phyloP scores from a whole-genome alignment of 1,139 yeast genomes.

The Taphrina confusa region DNA sequence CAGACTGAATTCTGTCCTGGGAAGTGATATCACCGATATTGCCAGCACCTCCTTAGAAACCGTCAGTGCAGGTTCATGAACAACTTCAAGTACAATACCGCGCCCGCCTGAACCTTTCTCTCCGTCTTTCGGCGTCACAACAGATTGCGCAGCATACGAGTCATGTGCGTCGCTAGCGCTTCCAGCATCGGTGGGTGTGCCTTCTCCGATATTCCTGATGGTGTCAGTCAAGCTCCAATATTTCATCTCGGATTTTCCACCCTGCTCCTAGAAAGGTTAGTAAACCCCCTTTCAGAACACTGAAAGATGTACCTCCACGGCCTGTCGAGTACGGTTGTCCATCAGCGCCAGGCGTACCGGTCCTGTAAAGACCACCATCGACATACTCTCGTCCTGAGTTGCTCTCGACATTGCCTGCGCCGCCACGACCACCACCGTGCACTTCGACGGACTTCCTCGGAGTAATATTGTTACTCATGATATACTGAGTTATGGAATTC shows the following conservation, averaged over 20 bases:
- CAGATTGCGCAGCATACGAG: conserved; percentile 6
- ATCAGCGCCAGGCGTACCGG: conserved; percentile 11
- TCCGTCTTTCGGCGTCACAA: neutral
- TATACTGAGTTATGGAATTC: neutral
- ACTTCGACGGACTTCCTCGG: conserved; percentile 8
- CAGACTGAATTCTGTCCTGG: conserved; percentile 4
- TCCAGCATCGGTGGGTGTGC: neutral
- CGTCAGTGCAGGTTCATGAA: neutral
- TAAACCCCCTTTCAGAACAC: neutral
- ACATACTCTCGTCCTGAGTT: neutral
- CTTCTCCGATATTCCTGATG: conserved; percentile 17
- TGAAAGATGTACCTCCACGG: conserved; percentile 10
- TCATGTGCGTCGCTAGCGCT: neutral
- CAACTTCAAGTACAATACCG: neutral
- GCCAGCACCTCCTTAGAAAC: conserved; percentile 5
- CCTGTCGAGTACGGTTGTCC: conserved; percentile 17
- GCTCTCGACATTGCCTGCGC: conserved; percentile 8
- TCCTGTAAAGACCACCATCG: conserved; percentile 16
- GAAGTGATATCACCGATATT: conserved; percentile 15
- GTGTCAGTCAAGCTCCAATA: too few relatives aligned
- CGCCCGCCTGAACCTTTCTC: conserved; percentile 16
- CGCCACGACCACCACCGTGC: conserved; percentile 20
- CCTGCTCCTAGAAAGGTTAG: conserved; percentile 37
- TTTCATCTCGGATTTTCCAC: too few relatives aligned
- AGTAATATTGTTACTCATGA: neutral